Evolutionary conservation across 306 rosid species (phyloP).

Genomic region (Rosa chinensis): DNA sequence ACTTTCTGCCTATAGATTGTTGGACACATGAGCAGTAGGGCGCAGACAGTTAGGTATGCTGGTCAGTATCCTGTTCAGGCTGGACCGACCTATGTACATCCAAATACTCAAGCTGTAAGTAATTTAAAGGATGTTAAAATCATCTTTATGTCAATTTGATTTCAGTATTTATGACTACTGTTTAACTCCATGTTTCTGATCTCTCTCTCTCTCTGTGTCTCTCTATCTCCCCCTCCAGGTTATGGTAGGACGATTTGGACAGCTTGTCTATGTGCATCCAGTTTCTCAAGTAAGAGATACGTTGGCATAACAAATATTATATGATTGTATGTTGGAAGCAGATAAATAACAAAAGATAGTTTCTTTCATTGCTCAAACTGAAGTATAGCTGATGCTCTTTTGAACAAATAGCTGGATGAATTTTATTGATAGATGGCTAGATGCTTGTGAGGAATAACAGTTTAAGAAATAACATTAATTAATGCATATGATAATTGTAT

Average conservation of each 20-base stretch:
- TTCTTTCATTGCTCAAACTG: not conserved
- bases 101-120: conserved; percentile 79
- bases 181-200: conserved; percentile 19
- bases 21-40: conserved; percentile 68
- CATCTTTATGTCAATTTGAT: conserved; percentile 17
- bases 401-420: not conserved
- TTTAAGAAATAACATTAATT: not conserved
- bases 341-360: not conserved
- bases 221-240: conserved; percentile 52
- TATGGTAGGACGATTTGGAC: conserved; percentile 79
- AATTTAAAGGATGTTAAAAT: conserved; percentile 14
- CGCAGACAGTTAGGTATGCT: conserved; percentile 62
- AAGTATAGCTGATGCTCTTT: not conserved
- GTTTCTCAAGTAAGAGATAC: conserved; percentile 74
- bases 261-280: conserved; percentile 76
- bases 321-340: conserved; percentile 29
- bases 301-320: not conserved
- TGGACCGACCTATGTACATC: conserved; percentile 63
- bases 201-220: not conserved
- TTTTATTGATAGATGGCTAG: not conserved
- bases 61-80: conserved; percentile 67
- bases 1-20: conserved; percentile 51
- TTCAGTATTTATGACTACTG: conserved; percentile 1
- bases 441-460: not conserved
- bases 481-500: not conserved